These are phyloP conservation scores for Bacidia rubella DNA, from an alignment of 495 filamentous ascomycete species.

Conservation along the genomic window DNA sequence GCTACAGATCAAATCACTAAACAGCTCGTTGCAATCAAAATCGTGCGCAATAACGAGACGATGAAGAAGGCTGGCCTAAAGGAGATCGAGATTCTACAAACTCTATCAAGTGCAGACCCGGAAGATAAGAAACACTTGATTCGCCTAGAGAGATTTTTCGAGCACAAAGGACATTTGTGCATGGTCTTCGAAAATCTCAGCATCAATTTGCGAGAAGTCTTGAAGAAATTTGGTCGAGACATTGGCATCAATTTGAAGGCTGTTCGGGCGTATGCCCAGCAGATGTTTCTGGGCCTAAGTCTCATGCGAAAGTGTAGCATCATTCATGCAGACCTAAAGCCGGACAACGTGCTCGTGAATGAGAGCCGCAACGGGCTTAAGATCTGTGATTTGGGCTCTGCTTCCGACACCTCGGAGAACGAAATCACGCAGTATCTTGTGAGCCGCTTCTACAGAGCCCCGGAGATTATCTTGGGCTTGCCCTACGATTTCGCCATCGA, in stretches of 20 bases:
- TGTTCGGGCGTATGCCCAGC: constrained; percentile 77
- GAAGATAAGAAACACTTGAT: constrained; percentile 89
- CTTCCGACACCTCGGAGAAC: constrained; percentile 75
- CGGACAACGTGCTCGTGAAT: constrained; percentile 90
- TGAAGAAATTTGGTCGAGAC: constrained; percentile 93
- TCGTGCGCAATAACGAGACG: constrained; percentile 87
- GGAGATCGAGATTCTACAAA: constrained; percentile 81
- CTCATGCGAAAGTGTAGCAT: constrained; percentile 84
- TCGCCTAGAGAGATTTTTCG: constrained; percentile 71
- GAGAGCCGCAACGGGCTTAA: constrained; percentile 76
- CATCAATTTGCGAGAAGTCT: constrained; percentile 84
- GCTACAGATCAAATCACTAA: constrained; percentile 67
- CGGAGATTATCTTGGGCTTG: constrained; percentile 89
- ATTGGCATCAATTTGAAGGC: constrained; percentile 79
- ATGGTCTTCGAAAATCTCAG: constrained; percentile 94
- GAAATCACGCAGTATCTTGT: constrained; percentile 90
- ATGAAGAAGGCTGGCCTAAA: constrained; percentile 89
- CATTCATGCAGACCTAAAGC: constrained; percentile 90
- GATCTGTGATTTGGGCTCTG: constrained; percentile 90
- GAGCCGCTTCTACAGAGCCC: constrained; percentile 92
- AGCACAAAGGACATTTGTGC: constrained; percentile 90
- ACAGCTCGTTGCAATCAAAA: constrained; percentile 73
- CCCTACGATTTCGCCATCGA: constrained; percentile 89
- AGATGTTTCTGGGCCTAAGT: constrained; percentile 81
- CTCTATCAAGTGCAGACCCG: constrained; percentile 67